Evolutionary conservation across 495 filamentous ascomycete species (phyloP).

Genomic region (Cercophora samala): DNA sequence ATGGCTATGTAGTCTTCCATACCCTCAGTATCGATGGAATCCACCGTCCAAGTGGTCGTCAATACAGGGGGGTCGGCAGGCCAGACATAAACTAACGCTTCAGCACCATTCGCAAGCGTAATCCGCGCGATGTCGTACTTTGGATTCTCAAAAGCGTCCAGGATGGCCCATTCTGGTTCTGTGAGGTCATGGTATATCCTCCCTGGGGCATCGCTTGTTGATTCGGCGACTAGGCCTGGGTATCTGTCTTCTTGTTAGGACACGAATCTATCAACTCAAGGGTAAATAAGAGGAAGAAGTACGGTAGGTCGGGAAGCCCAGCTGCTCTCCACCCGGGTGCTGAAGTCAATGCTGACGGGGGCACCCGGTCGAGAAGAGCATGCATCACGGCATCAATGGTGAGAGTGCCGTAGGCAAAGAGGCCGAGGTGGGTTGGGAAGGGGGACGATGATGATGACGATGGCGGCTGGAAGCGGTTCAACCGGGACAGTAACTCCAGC

Average conservation of each 20-base stretch:
- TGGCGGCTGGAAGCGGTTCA: neutral
- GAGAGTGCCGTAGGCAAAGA: slow-evolving; percentile 18
- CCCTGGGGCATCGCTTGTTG: slow-evolving; percentile 1
- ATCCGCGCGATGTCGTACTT: slow-evolving; percentile 9
- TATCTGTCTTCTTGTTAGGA: slow-evolving; percentile 5
- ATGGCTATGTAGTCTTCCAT: slow-evolving; percentile 7
- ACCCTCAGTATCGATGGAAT: neutral
- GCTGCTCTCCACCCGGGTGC: slow-evolving; percentile 18
- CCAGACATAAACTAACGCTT: slow-evolving; percentile 16
- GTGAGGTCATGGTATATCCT: slow-evolving; percentile 15
- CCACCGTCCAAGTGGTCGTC: slow-evolving; percentile 13
- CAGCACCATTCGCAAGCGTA: slow-evolving; percentile 9
- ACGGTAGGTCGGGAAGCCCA: slow-evolving; percentile 16
- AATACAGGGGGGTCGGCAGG: slow-evolving; percentile 10
- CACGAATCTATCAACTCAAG: neutral
- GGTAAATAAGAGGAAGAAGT: neutral
- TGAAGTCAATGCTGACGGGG: neutral
- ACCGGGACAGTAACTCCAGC: neutral
- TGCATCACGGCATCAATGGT: slow-evolving; percentile 14
- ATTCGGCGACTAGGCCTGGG: slow-evolving; percentile 17
- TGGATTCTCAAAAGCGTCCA: slow-evolving; percentile 17
- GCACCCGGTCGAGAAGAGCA: slow-evolving; percentile 15
- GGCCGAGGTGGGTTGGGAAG: neutral
- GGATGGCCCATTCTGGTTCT: slow-evolving; percentile 5
- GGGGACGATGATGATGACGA: neutral